Percentiles rank a stretch among this genome's conserved stretches.
phyloP scores from a whole-genome alignment of 805 yeast species.

The Ogataea henricii region DNA sequence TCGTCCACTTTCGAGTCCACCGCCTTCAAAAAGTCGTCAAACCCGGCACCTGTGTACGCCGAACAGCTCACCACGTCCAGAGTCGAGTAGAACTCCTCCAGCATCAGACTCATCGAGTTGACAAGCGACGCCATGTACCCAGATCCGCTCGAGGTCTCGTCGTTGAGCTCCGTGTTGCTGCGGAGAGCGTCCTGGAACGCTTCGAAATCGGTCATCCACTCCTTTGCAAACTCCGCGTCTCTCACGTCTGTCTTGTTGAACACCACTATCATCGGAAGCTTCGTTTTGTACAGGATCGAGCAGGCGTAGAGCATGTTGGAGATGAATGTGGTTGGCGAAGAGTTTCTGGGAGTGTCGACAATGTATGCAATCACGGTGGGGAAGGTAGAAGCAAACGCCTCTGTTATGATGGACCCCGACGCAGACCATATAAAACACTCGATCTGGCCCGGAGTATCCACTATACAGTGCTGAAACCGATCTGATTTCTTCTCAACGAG shows the following conservation, averaged over 20 bases:
- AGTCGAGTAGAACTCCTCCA: slow-evolving; percentile 93
- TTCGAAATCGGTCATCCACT: slow-evolving; percentile 98
- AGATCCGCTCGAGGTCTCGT: slow-evolving; percentile 59
- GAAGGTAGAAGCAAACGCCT: slow-evolving; percentile 91
- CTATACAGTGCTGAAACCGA: slow-evolving; percentile 65
- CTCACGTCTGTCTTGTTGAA: slow-evolving; percentile 93
- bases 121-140: slow-evolving; percentile 95
- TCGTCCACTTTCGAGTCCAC: slow-evolving; percentile 88
- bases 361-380: slow-evolving; percentile 96
- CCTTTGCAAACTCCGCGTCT: slow-evolving; percentile 83
- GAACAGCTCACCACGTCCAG: slow-evolving; percentile 92
- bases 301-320: slow-evolving; percentile 98
- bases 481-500: slow-evolving; percentile 77
- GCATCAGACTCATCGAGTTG: slow-evolving; percentile 92
- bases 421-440: slow-evolving; percentile 99
- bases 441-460: slow-evolving; percentile 98
- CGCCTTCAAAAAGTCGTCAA: slow-evolving; percentile 83
- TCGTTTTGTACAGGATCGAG: slow-evolving; percentile 92
- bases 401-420: slow-evolving; percentile 94
- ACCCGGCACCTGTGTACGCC: slow-evolving; percentile 90
- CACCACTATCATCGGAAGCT: slow-evolving; percentile 93
- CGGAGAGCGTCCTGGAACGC: slow-evolving; percentile 78
- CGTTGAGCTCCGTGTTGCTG: slow-evolving; percentile 65
- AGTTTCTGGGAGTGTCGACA: slow-evolving; percentile 93
- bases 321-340: slow-evolving; percentile 95